Base-by-base conservation (phyloP, 305 asterid species). In the Plantago coronopus region DNA sequence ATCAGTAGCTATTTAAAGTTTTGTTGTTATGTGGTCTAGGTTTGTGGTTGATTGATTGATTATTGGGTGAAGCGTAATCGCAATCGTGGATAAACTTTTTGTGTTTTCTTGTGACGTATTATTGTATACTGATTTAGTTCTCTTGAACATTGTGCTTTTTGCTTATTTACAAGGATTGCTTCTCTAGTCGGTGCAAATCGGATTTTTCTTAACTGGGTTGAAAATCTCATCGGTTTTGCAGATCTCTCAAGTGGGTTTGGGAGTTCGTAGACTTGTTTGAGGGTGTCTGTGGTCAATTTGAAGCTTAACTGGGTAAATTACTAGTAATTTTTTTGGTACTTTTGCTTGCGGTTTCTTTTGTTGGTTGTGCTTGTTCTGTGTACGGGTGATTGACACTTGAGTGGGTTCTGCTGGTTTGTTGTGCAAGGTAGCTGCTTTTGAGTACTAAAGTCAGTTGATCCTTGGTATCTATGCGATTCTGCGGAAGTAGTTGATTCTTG, bases 101-200 rank as follows among this genome's bases (percentile, higher is more conserved):
- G 65, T 72, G 20, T 11, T 64, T 54, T 65, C 49, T 34, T 57
- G 61, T 65, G 21, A 55, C 44, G 42, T 50, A 58, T 60, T 54
- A 17, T 45, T 34, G 12, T 34, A 34, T 34, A 4, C 40, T 65
- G 48, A 53, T 71, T 68, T 54, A 23, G 57, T 54, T 69, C 66
- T 54, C 53, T 63, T 64, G 63, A 76, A 62, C 58, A 48, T 58
- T 40, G 70, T 37, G 72, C 55, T 37, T 21, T 56, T 25, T n/a
- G 15, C 15, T 55, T 8, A 38, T 46, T 61, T 51, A 59, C 61
- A 46, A 71, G 45, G 78, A 62, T 78, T 77, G 61, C 64, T 48
- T 65, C 48, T 73, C 73, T 73, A 67, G 82, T 63, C 70, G 72
- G 72, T 61, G 72, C 70, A 49, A 40, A 63, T 61, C 48, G 54